These are phyloP conservation scores for Rubia yunnanensis DNA, from an alignment of 257 asterid genomes.

Conservation along the genomic window DNA sequence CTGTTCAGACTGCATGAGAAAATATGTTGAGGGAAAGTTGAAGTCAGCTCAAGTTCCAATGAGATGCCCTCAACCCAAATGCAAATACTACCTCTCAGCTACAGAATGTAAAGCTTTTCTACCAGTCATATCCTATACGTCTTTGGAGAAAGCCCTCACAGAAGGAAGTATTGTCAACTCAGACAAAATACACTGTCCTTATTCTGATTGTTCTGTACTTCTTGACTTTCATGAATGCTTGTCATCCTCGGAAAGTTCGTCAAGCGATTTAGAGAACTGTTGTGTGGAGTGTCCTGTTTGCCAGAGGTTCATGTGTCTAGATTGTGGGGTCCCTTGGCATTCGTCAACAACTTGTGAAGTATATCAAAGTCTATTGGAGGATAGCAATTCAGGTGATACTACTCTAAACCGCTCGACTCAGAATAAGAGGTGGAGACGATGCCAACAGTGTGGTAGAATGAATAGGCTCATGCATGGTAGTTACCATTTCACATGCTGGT, in stretches of 20 bases:
- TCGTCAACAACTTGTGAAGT: conserved; percentile 72
- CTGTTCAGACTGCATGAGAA: conserved; percentile 86
- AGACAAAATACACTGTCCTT: conserved; percentile 52
- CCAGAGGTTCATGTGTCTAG: conserved; percentile 57
- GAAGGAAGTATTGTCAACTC: conserved; percentile 38
- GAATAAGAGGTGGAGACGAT: conserved; percentile 57
- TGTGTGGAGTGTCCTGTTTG: conserved; percentile 78
- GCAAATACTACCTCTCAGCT: conserved; percentile 63
- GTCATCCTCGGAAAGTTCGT: conserved; percentile 46
- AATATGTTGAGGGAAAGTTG: conserved; percentile 68
- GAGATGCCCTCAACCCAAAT: conserved; percentile 66
- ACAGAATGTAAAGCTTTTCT: conserved; percentile 58
- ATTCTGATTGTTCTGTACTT: conserved; percentile 60
- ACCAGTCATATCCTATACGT: conserved; percentile 56
- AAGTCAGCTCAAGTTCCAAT: conserved; percentile 50
- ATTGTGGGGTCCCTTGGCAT: conserved; percentile 89
- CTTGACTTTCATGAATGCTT: conserved; percentile 61
- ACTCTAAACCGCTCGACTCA: conserved; percentile 44
- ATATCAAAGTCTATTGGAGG: conserved; percentile 56
- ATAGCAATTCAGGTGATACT: conserved; percentile 46
- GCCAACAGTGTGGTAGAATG: conserved; percentile 63
- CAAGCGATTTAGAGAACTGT: conserved; percentile 42
- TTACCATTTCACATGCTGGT: conserved; percentile 82
- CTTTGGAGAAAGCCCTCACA: conserved; percentile 49
- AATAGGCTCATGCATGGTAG: conserved; percentile 65